phyloP scores from a whole-genome alignment of 2,329 filamentous ascomycete genomes.

The Pseudogymnoascus sp. region DNA sequence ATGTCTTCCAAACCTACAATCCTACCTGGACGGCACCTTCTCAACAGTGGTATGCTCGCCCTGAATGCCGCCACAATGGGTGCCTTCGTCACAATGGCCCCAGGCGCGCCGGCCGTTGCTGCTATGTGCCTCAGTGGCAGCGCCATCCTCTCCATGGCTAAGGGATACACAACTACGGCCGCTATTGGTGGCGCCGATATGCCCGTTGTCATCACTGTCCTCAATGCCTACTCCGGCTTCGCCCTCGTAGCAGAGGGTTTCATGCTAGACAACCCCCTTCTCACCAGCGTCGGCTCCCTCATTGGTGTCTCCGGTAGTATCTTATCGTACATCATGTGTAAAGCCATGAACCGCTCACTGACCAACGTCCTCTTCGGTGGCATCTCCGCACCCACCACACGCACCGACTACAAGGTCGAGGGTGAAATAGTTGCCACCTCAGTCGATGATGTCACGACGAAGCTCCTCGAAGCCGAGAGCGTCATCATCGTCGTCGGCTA shows the following conservation, averaged over 20 bases:
- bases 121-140: constrained; percentile 72
- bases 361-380: constrained; percentile 86
- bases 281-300: constrained; percentile 77
- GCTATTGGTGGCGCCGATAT: constrained; percentile 92
- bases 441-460: constrained; percentile 73
- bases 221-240: constrained; percentile 88
- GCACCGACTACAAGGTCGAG: constrained; percentile 66
- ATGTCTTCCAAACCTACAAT: constrained; percentile 72
- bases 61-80: constrained; percentile 78
- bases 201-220: constrained; percentile 83
- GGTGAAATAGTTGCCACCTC: constrained; percentile 71
- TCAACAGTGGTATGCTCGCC: constrained; percentile 69
- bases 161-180: constrained; percentile 80
- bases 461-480: constrained; percentile 66
- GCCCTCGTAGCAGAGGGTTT: constrained; percentile 84
- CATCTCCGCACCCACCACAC: constrained; percentile 52
- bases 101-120: constrained; percentile 70
- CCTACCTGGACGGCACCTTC: constrained; percentile 65
- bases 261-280: constrained; percentile 80
- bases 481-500: constrained; percentile 86
- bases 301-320: constrained; percentile 88
- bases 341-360: constrained; percentile 87
- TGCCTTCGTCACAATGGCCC: constrained; percentile 73
- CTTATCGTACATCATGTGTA: constrained; percentile 78
- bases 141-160: constrained; percentile 70